Evolutionary conservation across 331 rosid species (phyloP).

Genomic region (Cydonia oblonga): DNA sequence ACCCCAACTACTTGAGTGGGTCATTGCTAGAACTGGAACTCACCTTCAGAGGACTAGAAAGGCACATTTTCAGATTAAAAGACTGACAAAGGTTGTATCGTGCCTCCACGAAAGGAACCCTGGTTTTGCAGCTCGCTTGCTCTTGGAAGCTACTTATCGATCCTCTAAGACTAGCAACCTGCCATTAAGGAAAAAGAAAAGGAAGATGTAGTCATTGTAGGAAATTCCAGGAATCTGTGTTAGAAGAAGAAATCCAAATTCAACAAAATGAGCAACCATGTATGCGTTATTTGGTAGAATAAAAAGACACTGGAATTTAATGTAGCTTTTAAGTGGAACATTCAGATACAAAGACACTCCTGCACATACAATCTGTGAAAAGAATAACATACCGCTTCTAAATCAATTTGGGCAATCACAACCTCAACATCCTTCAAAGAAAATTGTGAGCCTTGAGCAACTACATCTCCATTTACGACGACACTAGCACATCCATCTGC

Average conservation of each 20-base stretch:
- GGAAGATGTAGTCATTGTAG: not conserved
- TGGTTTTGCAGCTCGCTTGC: slow-evolving; percentile 87
- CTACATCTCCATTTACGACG: slow-evolving; percentile 78
- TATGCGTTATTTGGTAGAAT: too few relatives aligned
- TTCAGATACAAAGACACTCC: not conserved
- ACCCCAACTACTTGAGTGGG: not conserved
- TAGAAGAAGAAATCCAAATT: not conserved
- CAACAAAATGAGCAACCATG: not conserved
- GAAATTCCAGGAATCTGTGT: not conserved
- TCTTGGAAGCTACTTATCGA: slow-evolving; percentile 94
- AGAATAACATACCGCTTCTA: slow-evolving; percentile 66
- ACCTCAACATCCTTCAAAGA: slow-evolving; percentile 84
- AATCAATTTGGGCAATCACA: slow-evolving; percentile 81
- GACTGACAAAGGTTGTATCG: slow-evolving; percentile 59
- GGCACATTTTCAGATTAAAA: slow-evolving; percentile 49
- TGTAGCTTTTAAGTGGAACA: not conserved
- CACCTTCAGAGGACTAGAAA: slow-evolving; percentile 74
- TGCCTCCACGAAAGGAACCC: slow-evolving; percentile 63
- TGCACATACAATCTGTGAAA: not conserved
- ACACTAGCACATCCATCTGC: slow-evolving; percentile 88
- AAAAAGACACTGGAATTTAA: not conserved
- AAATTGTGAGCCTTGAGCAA: slow-evolving; percentile 95
- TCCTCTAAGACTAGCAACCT: slow-evolving; percentile 97
- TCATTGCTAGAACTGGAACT: slow-evolving; percentile 12
- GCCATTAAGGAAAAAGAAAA: slow-evolving; percentile 16